Conservation (phyloP, 2,329 filamentous ascomycete species). For the Colletotrichum kahawae region DNA sequence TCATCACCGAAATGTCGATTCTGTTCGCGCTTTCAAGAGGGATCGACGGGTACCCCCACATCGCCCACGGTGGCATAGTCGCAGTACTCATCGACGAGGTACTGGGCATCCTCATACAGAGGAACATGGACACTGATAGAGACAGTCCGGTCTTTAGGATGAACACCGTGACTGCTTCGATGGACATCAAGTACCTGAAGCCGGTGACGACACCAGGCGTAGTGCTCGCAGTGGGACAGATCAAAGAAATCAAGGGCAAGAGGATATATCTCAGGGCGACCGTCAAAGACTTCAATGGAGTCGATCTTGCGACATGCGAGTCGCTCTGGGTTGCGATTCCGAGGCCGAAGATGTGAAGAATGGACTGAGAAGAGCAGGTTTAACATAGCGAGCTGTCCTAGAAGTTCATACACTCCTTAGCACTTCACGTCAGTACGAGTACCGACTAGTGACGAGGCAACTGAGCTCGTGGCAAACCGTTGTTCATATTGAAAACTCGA, state of each 20-base stretch:
- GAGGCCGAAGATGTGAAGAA: background rate
- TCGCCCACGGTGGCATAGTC: slow-evolving; percentile 42
- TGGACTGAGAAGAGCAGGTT: background rate
- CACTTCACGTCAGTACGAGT: background rate
- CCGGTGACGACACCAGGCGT: slow-evolving; percentile 33
- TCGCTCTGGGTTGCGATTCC: slow-evolving; percentile 13
- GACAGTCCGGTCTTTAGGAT: slow-evolving; percentile 29
- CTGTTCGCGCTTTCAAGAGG: slow-evolving; percentile 38
- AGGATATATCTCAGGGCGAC: slow-evolving; percentile 36
- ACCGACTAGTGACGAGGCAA: background rate
- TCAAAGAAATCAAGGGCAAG: slow-evolving; percentile 36
- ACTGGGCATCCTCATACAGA: slow-evolving; percentile 39
- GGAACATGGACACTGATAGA: slow-evolving; percentile 39
- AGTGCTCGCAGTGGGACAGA: slow-evolving; percentile 34
- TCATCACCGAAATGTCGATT: slow-evolving; percentile 31
- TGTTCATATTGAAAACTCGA: background rate
- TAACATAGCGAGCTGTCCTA: background rate
- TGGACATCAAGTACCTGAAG: slow-evolving; percentile 39
- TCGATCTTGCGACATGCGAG: slow-evolving; percentile 32
- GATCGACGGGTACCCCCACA: slow-evolving; percentile 34
- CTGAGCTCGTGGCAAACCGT: background rate
- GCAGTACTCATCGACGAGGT: slow-evolving; percentile 41
- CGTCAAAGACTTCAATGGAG: slow-evolving; percentile 32
- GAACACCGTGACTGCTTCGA: slow-evolving; percentile 36
- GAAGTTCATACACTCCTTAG: background rate